A percentile compares a stretch with the other conserved stretches of the same genome.
phyloP scores from a whole-genome alignment of 2,329 filamentous ascomycete genomes.

The Phaeomoniella chlamydospora region DNA sequence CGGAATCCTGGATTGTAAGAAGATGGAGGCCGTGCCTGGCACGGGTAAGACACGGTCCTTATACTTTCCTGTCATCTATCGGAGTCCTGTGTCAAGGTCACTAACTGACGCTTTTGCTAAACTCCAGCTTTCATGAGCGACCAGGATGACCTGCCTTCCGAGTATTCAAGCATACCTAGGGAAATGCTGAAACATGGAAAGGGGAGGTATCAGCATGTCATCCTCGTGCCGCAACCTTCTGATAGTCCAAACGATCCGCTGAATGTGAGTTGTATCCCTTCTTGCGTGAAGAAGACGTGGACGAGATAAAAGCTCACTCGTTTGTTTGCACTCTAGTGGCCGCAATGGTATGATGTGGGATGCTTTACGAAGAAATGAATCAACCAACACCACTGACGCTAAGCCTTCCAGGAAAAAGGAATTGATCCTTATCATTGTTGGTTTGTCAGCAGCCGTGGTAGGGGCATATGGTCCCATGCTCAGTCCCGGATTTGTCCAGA shows the following conservation, averaged over 20 bases:
- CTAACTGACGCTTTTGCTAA: not conserved
- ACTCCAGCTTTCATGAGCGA: constrained; percentile 31
- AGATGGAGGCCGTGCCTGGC: constrained; percentile 32
- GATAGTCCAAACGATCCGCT: constrained; percentile 7
- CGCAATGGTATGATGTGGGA: constrained; percentile 23
- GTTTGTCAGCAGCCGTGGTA: constrained; percentile 31
- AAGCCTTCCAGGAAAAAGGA: constrained; percentile 22
- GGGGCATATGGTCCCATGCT: constrained; percentile 39
- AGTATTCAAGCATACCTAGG: constrained; percentile 27
- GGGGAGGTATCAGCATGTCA: constrained; percentile 1
- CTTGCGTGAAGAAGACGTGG: not conserved
- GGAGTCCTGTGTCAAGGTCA: not conserved
- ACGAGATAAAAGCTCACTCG: not conserved
- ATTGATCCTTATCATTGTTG: constrained; percentile 28
- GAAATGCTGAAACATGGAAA: constrained; percentile 14
- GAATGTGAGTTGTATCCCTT: constrained; percentile 1
- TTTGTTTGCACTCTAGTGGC: constrained; percentile 15
- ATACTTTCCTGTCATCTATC: not conserved
- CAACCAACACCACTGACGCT: too few relatives aligned
- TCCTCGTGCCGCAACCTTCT: constrained; percentile 9
- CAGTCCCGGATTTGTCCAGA: constrained; percentile 32
- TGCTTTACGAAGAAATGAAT: too few relatives aligned
- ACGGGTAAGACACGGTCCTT: constrained; percentile 9
- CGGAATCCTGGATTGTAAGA: constrained; percentile 31
- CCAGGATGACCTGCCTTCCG: constrained; percentile 29